phyloP scores from a whole-genome alignment of 352 stramenopile genomes.

The Aphanomyces astaci region DNA sequence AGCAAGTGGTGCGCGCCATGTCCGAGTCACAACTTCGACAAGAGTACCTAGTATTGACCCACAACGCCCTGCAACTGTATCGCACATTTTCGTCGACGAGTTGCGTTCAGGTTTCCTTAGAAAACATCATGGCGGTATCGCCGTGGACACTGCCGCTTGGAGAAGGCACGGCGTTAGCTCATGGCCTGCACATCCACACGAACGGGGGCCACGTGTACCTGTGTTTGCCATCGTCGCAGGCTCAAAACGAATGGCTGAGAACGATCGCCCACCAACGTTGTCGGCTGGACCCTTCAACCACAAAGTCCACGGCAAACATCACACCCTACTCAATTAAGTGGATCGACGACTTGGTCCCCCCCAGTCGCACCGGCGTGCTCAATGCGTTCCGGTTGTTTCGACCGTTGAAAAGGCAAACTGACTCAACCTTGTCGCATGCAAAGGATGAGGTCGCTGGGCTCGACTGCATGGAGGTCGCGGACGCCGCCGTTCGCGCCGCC shows the following conservation, averaged over 20 bases:
- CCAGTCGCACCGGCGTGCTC: neutral
- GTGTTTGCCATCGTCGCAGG: slow-evolving; percentile 53
- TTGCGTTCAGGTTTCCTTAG: slow-evolving; percentile 40
- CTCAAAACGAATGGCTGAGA: slow-evolving; percentile 37
- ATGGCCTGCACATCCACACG: neutral
- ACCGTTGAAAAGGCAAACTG: neutral
- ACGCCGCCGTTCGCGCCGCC: neutral
- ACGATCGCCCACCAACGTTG: neutral
- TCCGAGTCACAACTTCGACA: slow-evolving; percentile 50
- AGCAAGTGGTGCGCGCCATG: slow-evolving; percentile 6
- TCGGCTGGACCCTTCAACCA: no score
- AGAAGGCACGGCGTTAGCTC: neutral
- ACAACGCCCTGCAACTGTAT: slow-evolving; percentile 49
- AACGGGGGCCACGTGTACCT: slow-evolving; percentile 11
- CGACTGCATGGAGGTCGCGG: neutral
- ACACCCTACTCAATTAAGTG: no score
- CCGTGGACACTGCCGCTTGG: neutral
- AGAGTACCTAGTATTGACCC: slow-evolving; percentile 64
- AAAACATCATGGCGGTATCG: slow-evolving; percentile 38
- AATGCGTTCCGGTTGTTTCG: neutral
- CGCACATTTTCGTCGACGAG: slow-evolving; percentile 50
- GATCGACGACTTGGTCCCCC: neutral
- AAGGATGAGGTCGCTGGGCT: neutral
- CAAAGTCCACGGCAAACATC: no score
- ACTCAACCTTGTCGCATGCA: neutral